Conservation (phyloP, 768 basidiomycete genomes). For the Pulveroboletus sp. region DNA sequence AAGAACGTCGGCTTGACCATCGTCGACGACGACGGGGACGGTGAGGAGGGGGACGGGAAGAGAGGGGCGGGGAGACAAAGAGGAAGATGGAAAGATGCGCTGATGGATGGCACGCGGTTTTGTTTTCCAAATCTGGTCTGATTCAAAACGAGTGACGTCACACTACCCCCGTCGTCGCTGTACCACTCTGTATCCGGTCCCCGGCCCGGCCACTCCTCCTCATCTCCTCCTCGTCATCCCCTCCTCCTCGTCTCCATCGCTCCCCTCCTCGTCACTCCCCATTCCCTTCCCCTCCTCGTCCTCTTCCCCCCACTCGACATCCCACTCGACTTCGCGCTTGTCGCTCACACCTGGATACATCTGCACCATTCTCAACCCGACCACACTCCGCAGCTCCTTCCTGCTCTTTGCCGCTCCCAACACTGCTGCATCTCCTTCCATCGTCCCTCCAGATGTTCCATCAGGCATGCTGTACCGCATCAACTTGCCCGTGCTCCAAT, state of each 20-base stretch:
- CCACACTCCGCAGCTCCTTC: constrained; percentile 61
- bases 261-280: constrained; percentile 28
- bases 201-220: constrained; percentile 35
- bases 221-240: constrained; percentile 13
- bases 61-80: background rate
- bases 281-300: constrained; percentile 36
- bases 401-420: constrained; percentile 46
- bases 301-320: constrained; percentile 34
- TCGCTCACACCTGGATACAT: constrained; percentile 39
- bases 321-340: constrained; percentile 38
- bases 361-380: constrained; percentile 53
- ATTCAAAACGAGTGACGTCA: constrained; percentile 22
- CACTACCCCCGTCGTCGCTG: constrained; percentile 1
- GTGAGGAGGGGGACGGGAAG: background rate
- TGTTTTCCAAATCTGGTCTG: constrained; percentile 17
- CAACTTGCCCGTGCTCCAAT: constrained; percentile 77
- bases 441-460: constrained; percentile 8
- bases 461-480: constrained; percentile 66
- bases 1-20: constrained; percentile 57
- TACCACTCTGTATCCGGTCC: constrained; percentile 20
- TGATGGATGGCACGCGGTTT: constrained; percentile 18
- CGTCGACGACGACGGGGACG: constrained; percentile 9
- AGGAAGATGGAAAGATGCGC: constrained; percentile 1
- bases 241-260: constrained; percentile 21
- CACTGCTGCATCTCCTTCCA: constrained; percentile 43